These are phyloP conservation scores for Apiospora sp. DNA, from an alignment of 2,329 filamentous ascomycete species.

Conservation along the genomic window DNA sequence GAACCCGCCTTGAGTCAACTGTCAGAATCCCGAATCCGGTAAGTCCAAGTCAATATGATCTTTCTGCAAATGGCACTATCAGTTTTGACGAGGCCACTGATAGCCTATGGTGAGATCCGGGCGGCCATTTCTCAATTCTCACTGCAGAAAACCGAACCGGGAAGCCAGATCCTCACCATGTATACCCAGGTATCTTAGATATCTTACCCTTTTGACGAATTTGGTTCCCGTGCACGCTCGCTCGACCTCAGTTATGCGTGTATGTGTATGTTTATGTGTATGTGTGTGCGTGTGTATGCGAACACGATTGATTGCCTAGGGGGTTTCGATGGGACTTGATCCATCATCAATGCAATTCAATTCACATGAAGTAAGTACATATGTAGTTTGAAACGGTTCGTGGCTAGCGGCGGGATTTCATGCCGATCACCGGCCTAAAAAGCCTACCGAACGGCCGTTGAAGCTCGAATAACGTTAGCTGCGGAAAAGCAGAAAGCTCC, in stretches of 20 bases:
- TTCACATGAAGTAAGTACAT: neutral
- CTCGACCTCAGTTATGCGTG: neutral
- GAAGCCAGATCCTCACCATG: neutral
- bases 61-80: neutral
- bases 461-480: neutral
- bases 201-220: neutral
- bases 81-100: neutral
- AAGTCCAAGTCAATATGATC: neutral
- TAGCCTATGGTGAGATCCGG: neutral
- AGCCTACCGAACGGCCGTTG: neutral
- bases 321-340: neutral
- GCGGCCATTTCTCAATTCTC: constrained; percentile 6
- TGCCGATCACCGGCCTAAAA: neutral
- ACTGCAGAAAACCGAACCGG: neutral
- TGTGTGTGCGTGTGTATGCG: neutral
- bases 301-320: neutral
- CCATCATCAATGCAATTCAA: neutral
- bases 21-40: neutral
- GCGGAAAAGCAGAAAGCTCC: neutral
- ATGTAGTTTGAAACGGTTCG: neutral
- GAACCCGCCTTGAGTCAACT: constrained; percentile 8
- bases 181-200: neutral
- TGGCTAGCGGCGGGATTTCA: constrained; percentile 1
- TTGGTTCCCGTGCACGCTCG: neutral
- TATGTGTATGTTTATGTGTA: neutral